Base-by-base conservation (phyloP, 805 yeast genomes). In the Grigorovia transvaalensis region DNA sequence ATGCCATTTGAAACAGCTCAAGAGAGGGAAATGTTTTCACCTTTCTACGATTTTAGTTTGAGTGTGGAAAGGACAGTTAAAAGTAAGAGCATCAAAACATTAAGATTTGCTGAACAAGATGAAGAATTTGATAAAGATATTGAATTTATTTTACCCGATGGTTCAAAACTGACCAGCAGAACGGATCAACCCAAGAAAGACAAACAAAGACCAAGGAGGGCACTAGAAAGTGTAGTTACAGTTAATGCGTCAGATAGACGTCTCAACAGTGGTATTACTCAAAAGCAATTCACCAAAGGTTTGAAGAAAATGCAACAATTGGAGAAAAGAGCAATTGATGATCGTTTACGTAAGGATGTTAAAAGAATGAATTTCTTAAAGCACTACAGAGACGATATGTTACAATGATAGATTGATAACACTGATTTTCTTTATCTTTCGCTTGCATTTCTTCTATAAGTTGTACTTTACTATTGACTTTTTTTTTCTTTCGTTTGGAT, bases 1-100 rank as follows among this genome's bases (percentile, higher is more conserved):
- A 76, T 93, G 54, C 97, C 98, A 0, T 93, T 85, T 68, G 98
- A 93, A 60, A 69, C 80, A 0, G 84, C 80, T 50, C 84, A 83
- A 52, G 95, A 93, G 61, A 81, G 82, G 62, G 76, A 81, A 47
- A 85, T 83, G 61, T 75, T 91, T 45, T 78, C 89, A 0, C 84
- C 81, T 44, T 93, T 84, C 63, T 93, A 93, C 64, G 96, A 91
- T 64, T 90, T 88, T 69, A 73, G 83, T 2, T 75, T 87, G 0
- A 74, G 89, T 1, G 82, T 81, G 60, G 74, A 70, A 46, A 58
- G 58, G 30, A 15, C 15, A 13, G 48, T 60, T 4, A 60, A 60
- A 19, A 54, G 56, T 5, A 63, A 54, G 2, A 60, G 44, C 6
- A 29, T 51, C 13, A 66, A 69, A 50, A 59, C 53, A 15, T 68